Base-by-base conservation (phyloP, 2,329 filamentous ascomycete genomes). In the Cladosporium austrohemisphaericum region DNA sequence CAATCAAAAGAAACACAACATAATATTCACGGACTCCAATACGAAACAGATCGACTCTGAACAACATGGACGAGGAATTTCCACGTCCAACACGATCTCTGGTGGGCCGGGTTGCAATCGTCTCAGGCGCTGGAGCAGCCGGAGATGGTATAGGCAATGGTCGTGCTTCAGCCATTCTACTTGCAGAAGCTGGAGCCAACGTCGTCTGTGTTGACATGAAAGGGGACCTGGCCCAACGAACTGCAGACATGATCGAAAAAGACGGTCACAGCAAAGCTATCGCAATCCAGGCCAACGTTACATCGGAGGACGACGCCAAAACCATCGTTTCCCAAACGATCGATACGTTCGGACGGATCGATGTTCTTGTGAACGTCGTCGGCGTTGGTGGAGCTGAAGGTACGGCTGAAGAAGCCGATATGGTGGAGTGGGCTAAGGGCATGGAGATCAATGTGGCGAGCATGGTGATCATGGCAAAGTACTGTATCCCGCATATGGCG, bases 291-390 rank as follows among this genome's bases (percentile, higher is more conserved):
- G 78, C 70, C 2, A 76, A 85, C 55, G 78, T 85, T n/a, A 81
- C 79, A 0, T 63, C 65, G 1, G 69, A 74, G 13, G 49, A 50
- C 0, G 78, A 83, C 47, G 85, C 81, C 57, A 65, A 75, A 41
- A 52, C 52, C 13, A 61, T 63, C 23, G 68, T 72, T 53, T 47
- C 70, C 0, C 49, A 61, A 0, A 73, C 80, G 0, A 11, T 80
- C 1, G 52, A 68, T 2, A 57, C 63, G 1, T 85, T 77, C 54
- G 80, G 79, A 0, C 68, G 77, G 1, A 55, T 86, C 2, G 80
- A 85, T 57, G 80, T 85, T 33, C 66, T 86, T 1, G 69, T 85
- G 28, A 85, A 85, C 58, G 81, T 80, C 49, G 83, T 86, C 2
- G 84, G 83, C 0, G 68, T 85, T 16, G 71, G 72, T 3, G 83